Evolutionary conservation across 768 basidiomycete genomes (phyloP).

Genomic region (Tylopilus sp.): DNA sequence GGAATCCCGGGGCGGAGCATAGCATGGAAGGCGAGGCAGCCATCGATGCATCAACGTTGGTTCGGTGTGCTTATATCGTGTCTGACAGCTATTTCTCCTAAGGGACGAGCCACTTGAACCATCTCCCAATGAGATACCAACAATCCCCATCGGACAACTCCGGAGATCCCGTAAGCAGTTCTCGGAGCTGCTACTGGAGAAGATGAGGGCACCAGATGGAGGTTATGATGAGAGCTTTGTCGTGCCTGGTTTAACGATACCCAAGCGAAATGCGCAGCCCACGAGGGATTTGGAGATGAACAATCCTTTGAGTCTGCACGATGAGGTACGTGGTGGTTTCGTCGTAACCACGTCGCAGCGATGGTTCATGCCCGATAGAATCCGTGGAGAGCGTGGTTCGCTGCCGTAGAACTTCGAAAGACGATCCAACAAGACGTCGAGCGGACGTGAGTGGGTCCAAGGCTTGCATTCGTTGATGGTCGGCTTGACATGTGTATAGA

Average conservation of each 20-base stretch:
- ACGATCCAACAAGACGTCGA: constrained; percentile 94
- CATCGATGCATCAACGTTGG: constrained; percentile 8
- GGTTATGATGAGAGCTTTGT: constrained; percentile 69
- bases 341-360: not conserved
- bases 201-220: constrained; percentile 84
- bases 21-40: constrained; percentile 67
- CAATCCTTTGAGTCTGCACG: constrained; percentile 79
- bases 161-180: constrained; percentile 54
- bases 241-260: constrained; percentile 47
- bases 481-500: constrained; percentile 37
- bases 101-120: constrained; percentile 62
- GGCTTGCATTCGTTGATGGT: constrained; percentile 1
- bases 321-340: constrained; percentile 46
- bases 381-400: constrained; percentile 95
- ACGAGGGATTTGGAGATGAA: constrained; percentile 59
- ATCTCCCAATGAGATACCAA: constrained; percentile 37
- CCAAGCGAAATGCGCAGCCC: constrained; percentile 28
- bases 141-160: constrained; percentile 40
- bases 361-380: constrained; percentile 47
- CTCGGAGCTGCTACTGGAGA: constrained; percentile 54
- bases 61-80: constrained; percentile 19
- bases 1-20: constrained; percentile 74
- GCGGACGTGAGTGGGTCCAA: constrained; percentile 67
- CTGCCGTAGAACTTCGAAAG: constrained; percentile 82
- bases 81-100: constrained; percentile 61